phyloP scores from a whole-genome alignment of 345 rosid species.

The Arabis alpina region DNA sequence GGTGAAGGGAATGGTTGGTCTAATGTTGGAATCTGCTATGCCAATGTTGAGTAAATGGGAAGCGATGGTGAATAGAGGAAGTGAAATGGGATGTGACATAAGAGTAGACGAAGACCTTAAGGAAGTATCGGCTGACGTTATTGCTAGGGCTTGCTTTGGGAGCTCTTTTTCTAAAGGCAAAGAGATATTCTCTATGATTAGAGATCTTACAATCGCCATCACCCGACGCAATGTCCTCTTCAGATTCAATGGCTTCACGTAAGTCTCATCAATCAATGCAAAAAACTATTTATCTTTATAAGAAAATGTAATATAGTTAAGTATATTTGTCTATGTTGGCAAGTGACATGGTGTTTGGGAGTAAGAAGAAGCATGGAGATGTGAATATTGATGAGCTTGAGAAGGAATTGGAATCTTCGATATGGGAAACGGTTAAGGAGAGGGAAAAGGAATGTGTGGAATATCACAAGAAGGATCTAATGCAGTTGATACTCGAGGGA shows the following conservation, averaged over 20 bases:
- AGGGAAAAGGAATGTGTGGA: conserved; percentile 49
- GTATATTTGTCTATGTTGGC: conserved; percentile 16
- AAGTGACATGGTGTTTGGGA: conserved; percentile 46
- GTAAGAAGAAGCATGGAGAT: conserved; percentile 39
- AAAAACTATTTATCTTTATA: not conserved
- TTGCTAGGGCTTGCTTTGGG: conserved; percentile 70
- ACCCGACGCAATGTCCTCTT: conserved; percentile 46
- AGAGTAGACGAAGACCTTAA: conserved; percentile 55
- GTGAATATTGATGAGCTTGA: conserved; percentile 53
- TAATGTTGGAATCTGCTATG: conserved; percentile 58
- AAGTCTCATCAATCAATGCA: conserved; percentile 2
- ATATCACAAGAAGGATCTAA: conserved; percentile 56
- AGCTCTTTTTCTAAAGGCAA: conserved; percentile 57
- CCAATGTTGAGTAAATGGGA: conserved; percentile 64
- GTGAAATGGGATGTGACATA: conserved; percentile 46
- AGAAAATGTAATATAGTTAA: conserved; percentile 2
- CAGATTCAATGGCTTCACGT: conserved; percentile 45
- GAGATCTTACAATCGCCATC: conserved; percentile 57
- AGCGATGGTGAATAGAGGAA: conserved; percentile 40
- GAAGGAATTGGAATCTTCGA: conserved; percentile 60
- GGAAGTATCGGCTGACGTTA: conserved; percentile 61
- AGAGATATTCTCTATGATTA: conserved; percentile 59
- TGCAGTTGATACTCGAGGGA: conserved; percentile 73
- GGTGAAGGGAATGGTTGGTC: conserved; percentile 69
- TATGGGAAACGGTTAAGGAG: conserved; percentile 73